Evolutionary conservation across 257 asterid genomes (phyloP), one percentile per base, ranked within the genome.

Genomic region (Solanum rostratum): DNA sequence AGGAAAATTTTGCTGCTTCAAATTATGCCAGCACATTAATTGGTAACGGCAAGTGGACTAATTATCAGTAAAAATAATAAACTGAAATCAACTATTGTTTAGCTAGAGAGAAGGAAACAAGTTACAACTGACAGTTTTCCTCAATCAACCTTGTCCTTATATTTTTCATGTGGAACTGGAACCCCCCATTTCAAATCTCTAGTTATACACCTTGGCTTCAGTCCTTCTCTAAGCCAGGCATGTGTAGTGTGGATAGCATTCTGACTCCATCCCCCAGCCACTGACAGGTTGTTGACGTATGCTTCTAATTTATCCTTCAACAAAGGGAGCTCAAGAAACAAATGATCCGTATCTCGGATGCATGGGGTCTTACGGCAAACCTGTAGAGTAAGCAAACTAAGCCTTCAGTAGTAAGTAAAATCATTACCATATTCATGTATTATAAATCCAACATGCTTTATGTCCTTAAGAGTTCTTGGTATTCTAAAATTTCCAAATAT

Each of bases 171-270:
- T n/a, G 99, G 99, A 39, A 96, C 97, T 46, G 98, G 96, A 68
- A 96, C 98, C 43, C 99, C 99, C 99, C 99, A 96, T 86, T 96
- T 96, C 92, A 96, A 89, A 88, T 96, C 99, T 89, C 99, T 90
- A 11, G 98, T 94, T 85, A 96, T 96, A 84, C 99, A 96, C 24
- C 99, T 93, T 39, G 63, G 89, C 86, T 87, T 96, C 83, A 94
- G 88, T 88, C 99, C 99, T 90, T 96, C 98, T 84, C 85, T 94
- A 54, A 96, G 96, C 98, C 99, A 96, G 71, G 97, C 97, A 86
- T 91, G 22, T 39, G 99, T 96, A 54, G 93, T 83, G 80, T 96
- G 96, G 84, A 96, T 89, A 68, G 99, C 99, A 90, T 96, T 96
- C 92, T 93, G 97, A 91, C 98, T 96, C 99, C 99, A 95, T 16